Evolutionary conservation across 164 flowering plant genomes (phyloP), one percentile per base, ranked within the genome.

Genomic region (Euptelea pleiosperma): DNA sequence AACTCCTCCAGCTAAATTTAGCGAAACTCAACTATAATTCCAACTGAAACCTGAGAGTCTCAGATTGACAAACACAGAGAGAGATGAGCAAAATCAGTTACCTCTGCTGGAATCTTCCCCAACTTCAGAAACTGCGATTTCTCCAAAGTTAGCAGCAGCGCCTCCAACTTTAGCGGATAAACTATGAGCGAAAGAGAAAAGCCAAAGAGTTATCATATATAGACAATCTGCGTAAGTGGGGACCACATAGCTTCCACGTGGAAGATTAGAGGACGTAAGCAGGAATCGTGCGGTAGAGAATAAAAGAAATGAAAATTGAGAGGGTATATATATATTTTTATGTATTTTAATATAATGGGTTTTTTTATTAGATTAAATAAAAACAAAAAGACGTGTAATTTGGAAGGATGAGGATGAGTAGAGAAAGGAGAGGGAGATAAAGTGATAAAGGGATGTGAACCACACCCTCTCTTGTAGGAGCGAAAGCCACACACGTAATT

Each of bases 371-470:
- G n/a, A 6, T 6, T 30, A 55, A 5, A n/a, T 52, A 22, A 1
- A 34, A 18, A 11, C 16, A 35, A 35, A 10, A 15, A 19, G n/a
- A n/a, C n/a, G n/a, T 25, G 56, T 29, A 10, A n/a, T n/a, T 26
- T n/a, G 46, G 55, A 36, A 52, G 44, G 50, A 61, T 69, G 74
- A 68, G 69, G 58, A 39, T 18, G 26, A 11, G 40, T 26, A 33
- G 35, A 47, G 12, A 35, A 40, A 66, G 31, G 52, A 41, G 59
- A 10, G 62, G 64, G 45, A 59, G 91, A 85, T 85, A 81, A 85
- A 22, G 77, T 58, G 91, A 85, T 82, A 80, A 78, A 35, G 73
- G 39, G 16, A 15, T 76, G 50, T 61, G 52, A 75, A 65, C 90
- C 86, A 79, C 86, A 73, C 57, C 63, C 36, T 76, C 52, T 18